These are phyloP conservation scores for Sporothrix globosa DNA, from an alignment of 2,329 filamentous ascomycete species.

Conservation along the genomic window DNA sequence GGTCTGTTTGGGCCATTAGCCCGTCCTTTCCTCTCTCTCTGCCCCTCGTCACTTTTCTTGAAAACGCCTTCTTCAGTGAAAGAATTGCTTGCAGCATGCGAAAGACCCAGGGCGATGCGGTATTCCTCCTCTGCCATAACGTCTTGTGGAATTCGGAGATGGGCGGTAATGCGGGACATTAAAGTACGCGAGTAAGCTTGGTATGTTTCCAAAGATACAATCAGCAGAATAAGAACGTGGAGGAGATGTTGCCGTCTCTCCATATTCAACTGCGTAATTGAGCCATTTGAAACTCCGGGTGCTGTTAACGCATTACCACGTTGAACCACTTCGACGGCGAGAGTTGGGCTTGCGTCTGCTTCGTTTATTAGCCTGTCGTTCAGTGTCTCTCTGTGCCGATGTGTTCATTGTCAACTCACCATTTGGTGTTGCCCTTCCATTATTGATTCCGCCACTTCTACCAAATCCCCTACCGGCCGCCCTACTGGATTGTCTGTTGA, in stretches of 20 bases:
- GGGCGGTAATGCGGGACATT: constrained; percentile 70
- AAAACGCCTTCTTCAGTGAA: constrained; percentile 65
- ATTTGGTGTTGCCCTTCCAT: background rate
- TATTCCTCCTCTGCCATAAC: constrained; percentile 72
- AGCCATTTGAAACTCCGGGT: constrained; percentile 25
- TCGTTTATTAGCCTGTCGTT: background rate
- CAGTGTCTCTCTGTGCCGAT: background rate
- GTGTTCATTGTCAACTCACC: constrained; percentile 20
- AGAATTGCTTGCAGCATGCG: constrained; percentile 71
- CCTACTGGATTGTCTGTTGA: constrained; percentile 17
- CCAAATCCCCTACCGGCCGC: background rate
- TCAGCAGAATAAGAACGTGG: constrained; percentile 70
- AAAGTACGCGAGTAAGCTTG: constrained; percentile 72
- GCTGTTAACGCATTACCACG: background rate
- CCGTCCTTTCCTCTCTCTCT: constrained; percentile 70
- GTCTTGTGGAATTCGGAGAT: constrained; percentile 67
- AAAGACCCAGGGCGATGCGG: constrained; percentile 72
- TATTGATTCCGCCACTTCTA: background rate
- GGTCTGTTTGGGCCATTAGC: constrained; percentile 61
- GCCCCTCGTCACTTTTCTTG: constrained; percentile 66
- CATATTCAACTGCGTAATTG: constrained; percentile 55
- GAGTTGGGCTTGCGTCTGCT: background rate
- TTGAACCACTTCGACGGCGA: background rate
- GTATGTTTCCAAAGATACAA: constrained; percentile 79
- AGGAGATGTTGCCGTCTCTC: constrained; percentile 69